Evolutionary conservation across 768 basidiomycete genomes (phyloP), one percentile per base, ranked within the genome.

Genomic region (Serpula lacrymans): DNA sequence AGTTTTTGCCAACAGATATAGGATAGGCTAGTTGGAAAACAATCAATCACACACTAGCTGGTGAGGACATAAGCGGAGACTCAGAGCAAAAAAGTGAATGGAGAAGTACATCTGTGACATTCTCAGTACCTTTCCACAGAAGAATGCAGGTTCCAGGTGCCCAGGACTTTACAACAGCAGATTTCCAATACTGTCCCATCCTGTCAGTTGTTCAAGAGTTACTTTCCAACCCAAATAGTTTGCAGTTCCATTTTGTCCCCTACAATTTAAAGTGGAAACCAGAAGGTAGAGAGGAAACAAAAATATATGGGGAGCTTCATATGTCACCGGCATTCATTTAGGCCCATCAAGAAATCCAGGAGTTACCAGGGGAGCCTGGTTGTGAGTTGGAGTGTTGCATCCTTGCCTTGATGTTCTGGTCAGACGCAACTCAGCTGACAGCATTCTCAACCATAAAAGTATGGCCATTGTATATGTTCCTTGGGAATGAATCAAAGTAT

Each of bases 311-410:
- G 21, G 43, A 45, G 21, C 4, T 45, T 5, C 41, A 41, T 25
- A 14, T 39, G 2, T 23, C 20, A 12, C 38, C 39, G 12, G 43
- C 43, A 17, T 45, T 39, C 17, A 4, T 18, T 32, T 12, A n/a
- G n/a, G 43, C 26, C 11, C 28, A 45, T 23, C 38, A 29, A 31
- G 18, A 42, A 9, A n/a, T 45, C 5, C 39, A 42, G 30, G 28
- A 24, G n/a, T 31, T 18, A 18, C 34, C 34, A 37, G 34, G 13
- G 6, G 64, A 63, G 8, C 60, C 64, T 42, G 47, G 39, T 3
- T 51, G 49, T 29, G 11, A 34, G 3, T 45, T 52, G 34, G 48
- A 43, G 12, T 16, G 37, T 13, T 38, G 43, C 25, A 30, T 52
- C 21, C 28, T 43, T 6, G 48, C 33, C 4, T 11, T 47, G 23